Evolutionary conservation across 1,139 yeast genomes (phyloP).

Genomic region (Diutina mesorugosa): DNA sequence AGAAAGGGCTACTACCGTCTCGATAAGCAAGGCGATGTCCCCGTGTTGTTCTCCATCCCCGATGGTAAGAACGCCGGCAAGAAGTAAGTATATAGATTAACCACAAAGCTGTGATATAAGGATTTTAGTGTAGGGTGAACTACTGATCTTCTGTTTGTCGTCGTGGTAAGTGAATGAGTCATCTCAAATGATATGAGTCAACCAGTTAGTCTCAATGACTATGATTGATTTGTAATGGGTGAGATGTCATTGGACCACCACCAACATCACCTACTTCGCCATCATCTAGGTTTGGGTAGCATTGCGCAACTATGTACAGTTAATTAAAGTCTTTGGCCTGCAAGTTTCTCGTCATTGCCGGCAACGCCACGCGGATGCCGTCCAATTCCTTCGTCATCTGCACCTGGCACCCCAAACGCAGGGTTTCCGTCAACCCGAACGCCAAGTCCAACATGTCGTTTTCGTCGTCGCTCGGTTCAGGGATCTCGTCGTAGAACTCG

Average conservation of each 20-base stretch:
- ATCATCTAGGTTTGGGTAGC: background rate
- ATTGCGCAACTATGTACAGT: background rate
- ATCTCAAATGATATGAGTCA: too few species aligned
- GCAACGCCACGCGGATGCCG: constrained; percentile 90
- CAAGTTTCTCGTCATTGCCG: constrained; percentile 93
- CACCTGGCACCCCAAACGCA: constrained; percentile 91
- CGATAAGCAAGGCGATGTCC: constrained; percentile 56
- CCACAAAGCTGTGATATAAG: background rate
- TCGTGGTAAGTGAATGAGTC: too few species aligned
- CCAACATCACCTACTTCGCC: background rate
- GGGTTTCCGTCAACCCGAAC: constrained; percentile 92
- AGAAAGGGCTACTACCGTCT: constrained; percentile 94
- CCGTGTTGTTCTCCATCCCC: constrained; percentile 85
- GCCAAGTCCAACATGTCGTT: constrained; percentile 97
- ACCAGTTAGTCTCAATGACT: too few species aligned
- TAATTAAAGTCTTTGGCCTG: constrained; percentile 59
- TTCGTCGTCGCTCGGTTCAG: constrained; percentile 95
- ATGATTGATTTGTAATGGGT: too few species aligned
- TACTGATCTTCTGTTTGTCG: too few species aligned
- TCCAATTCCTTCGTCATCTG: constrained; percentile 81
- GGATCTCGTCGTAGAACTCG: constrained; percentile 76
- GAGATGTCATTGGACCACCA: too few species aligned
- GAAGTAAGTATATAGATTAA: background rate
- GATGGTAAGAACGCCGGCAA: constrained; percentile 56
- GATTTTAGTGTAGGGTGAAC: too few species aligned